Percentiles rank a stretch among this genome's conserved stretches.
Conservation (phyloP, 2,329 filamentous ascomycete genomes). For the Ceratocystis cacaofunesta region DNA sequence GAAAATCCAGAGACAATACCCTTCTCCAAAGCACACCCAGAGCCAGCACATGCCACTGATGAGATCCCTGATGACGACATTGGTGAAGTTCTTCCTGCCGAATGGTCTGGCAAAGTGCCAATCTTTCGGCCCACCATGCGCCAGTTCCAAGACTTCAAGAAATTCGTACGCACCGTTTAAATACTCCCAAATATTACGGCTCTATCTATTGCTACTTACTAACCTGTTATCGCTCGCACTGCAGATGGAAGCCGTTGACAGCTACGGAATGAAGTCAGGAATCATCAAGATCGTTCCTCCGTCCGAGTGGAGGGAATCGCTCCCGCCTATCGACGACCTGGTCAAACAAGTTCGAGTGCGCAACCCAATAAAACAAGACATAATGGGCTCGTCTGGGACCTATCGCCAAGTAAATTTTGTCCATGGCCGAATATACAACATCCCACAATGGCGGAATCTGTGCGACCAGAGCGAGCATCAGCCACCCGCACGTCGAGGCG, state of each 20-base stretch:
- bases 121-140: constrained; percentile 93
- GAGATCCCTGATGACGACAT: constrained; percentile 43
- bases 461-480: constrained; percentile 94
- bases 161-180: constrained; percentile 48
- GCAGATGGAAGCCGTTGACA: constrained; percentile 68
- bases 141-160: constrained; percentile 87
- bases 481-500: constrained; percentile 77
- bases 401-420: constrained; percentile 97
- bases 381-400: constrained; percentile 85
- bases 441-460: constrained; percentile 87
- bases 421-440: constrained; percentile 87
- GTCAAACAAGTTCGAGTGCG: constrained; percentile 87
- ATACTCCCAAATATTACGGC: not conserved
- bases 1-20: constrained; percentile 3
- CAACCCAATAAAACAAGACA: constrained; percentile 96
- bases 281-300: constrained; percentile 95
- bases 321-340: constrained; percentile 65
- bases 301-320: constrained; percentile 74
- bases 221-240: not conserved
- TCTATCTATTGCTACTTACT: not conserved
- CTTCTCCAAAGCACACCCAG: not conserved
- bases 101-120: constrained; percentile 83
- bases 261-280: constrained; percentile 92
- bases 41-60: constrained; percentile 6
- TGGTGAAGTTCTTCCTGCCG: constrained; percentile 66